Conservation (phyloP, 108 stramenopile species). For the Skeletonema potamos region DNA sequence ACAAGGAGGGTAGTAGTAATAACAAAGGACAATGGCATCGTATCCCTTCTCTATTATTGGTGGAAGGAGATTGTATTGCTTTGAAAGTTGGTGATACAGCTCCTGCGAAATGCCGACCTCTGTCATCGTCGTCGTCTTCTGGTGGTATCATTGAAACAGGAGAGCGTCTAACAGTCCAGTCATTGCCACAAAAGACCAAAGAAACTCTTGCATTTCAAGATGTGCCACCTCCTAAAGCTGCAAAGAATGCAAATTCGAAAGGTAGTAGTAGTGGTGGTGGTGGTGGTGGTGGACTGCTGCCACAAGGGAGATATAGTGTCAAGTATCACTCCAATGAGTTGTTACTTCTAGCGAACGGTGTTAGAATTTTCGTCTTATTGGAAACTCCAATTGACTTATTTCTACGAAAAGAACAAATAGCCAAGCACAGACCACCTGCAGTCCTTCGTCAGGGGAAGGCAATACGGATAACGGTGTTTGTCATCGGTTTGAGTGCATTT, state of each 20-base stretch:
- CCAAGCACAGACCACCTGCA: conserved; percentile 50
- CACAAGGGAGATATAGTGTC: conserved; percentile 62
- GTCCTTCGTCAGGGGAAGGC: conserved; percentile 55
- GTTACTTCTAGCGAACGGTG: conserved; percentile 62
- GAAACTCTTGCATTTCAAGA: neutral
- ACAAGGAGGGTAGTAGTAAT: neutral
- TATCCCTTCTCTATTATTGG: conserved; percentile 68
- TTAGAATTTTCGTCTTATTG: conserved; percentile 59
- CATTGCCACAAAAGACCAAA: conserved; percentile 17
- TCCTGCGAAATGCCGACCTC: conserved; percentile 47
- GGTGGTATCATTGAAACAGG: conserved; percentile 40
- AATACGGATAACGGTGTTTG: conserved; percentile 45
- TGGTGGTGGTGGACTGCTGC: conserved; percentile 9
- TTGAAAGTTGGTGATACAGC: conserved; percentile 78
- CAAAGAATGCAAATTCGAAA: neutral
- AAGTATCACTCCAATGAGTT: conserved; percentile 54
- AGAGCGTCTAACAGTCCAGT: conserved; percentile 49
- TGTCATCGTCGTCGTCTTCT: neutral
- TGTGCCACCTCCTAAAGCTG: conserved; percentile 7
- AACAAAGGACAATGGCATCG: conserved; percentile 53
- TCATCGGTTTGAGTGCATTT: conserved; percentile 41
- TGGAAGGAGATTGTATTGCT: conserved; percentile 76
- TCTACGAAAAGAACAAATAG: conserved; percentile 44
- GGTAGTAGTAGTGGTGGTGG: neutral
- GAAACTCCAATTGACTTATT: conserved; percentile 73